phyloP scores from a whole-genome alignment of 2,329 filamentous ascomycete genomes.

The Aspergillus aculeatinus region DNA sequence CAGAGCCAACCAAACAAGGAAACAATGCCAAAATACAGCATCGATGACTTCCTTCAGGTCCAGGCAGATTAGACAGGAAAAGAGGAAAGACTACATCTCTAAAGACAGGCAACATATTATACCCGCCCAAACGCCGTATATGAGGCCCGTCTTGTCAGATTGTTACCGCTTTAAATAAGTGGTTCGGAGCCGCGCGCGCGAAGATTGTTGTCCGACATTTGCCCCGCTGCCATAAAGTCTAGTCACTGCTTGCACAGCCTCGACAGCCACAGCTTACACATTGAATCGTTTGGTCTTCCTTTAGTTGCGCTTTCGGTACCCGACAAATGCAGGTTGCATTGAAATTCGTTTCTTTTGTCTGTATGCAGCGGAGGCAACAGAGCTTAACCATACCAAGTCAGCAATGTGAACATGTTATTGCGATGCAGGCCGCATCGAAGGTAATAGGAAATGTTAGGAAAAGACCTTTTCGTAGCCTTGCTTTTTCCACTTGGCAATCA shows the following conservation, averaged over 20 bases:
- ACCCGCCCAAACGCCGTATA: not conserved
- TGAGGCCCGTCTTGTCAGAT: not conserved
- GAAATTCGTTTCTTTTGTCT: slow-evolving; percentile 99
- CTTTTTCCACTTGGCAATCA: slow-evolving; percentile 99
- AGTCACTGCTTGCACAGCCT: slow-evolving; percentile 86
- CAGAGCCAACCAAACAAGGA: not conserved
- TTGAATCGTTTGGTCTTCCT: slow-evolving; percentile 85
- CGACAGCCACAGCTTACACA: slow-evolving; percentile 94
- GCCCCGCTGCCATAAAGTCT: slow-evolving; percentile 10
- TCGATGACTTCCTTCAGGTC: not conserved
- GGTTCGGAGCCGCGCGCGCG: not conserved
- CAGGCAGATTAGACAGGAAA: not conserved
- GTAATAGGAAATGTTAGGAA: not conserved
- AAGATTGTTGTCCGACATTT: not conserved
- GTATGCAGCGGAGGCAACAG: slow-evolving; percentile 92
- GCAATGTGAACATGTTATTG: not conserved
- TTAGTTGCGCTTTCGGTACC: slow-evolving; percentile 83
- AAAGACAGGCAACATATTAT: not conserved
- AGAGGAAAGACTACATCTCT: not conserved
- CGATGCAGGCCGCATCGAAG: not conserved
- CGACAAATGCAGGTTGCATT: slow-evolving; percentile 96
- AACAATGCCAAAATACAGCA: not conserved
- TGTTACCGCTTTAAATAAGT: not conserved
- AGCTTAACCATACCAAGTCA: slow-evolving; percentile 53
- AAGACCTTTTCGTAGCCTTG: slow-evolving; percentile 92